Percentiles rank a stretch among this genome's conserved stretches.
These are phyloP conservation scores for Phytophthora sp. DNA, from an alignment of 352 stramenopile species.

Conservation along the genomic window DNA sequence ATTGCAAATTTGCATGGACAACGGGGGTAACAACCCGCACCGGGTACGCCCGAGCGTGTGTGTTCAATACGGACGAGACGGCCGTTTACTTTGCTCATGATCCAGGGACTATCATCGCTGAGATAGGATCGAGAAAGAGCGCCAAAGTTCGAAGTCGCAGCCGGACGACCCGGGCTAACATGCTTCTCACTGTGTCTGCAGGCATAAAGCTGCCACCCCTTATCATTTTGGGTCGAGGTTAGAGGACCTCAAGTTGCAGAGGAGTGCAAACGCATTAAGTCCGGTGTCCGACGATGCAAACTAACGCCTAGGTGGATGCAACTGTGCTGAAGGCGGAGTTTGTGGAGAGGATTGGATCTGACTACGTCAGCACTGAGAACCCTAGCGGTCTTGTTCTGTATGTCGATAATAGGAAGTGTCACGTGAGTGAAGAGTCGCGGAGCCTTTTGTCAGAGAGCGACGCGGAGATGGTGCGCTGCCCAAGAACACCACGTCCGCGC, in stretches of 20 bases:
- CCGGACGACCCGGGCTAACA: background rate
- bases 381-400: constrained; percentile 1
- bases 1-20: background rate
- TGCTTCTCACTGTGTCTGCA: background rate
- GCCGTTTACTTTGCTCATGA: background rate
- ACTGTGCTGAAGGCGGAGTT: background rate
- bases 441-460: background rate
- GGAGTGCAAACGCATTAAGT: background rate
- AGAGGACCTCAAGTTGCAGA: background rate
- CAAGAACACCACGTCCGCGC: no score
- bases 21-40: background rate
- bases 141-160: background rate
- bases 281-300: background rate
- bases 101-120: background rate
- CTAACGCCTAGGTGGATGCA: background rate
- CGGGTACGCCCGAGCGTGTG: background rate
- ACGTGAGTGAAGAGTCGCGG: background rate
- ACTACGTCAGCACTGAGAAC: constrained; percentile 2
- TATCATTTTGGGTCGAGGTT: background rate
- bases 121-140: background rate
- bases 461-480: background rate
- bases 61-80: background rate
- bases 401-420: background rate
- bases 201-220: background rate
- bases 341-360: background rate